phyloP scores from a whole-genome alignment of 139 green algal species.

The Micromonas pusilla region DNA sequence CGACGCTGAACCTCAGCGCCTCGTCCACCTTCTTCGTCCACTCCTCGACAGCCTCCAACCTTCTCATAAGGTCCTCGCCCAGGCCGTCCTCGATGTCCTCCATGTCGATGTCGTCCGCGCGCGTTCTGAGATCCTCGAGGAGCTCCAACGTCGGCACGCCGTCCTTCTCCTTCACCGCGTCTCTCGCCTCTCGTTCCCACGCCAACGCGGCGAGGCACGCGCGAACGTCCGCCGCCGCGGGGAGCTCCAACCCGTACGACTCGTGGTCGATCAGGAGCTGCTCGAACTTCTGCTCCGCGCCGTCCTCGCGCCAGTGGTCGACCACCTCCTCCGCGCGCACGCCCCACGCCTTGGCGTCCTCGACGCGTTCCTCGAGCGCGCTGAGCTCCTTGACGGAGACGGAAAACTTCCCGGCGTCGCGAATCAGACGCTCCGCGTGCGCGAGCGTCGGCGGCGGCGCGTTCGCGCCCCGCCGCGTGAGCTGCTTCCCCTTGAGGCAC shows the following conservation, averaged over 20 bases:
- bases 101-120: neutral
- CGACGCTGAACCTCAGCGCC: neutral
- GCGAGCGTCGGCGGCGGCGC: neutral
- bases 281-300: conserved; percentile 2
- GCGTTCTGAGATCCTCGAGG: neutral
- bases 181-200: conserved; percentile 7
- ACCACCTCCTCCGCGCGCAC: neutral
- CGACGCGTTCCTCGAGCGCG: neutral
- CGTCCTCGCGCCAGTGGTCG: conserved; percentile 4
- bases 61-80: neutral
- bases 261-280: conserved; percentile 14
- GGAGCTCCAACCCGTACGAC: conserved; percentile 12
- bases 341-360: conserved; percentile 4
- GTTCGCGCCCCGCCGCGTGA: conserved; percentile 4
- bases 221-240: neutral
- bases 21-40: conserved; percentile 11
- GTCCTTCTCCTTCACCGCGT: neutral
- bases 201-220: neutral
- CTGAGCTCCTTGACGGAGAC: conserved; percentile 13
- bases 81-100: neutral
- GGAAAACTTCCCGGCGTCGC: neutral
- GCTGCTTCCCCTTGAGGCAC: conserved; percentile 20
- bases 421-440: neutral
- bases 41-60: neutral
- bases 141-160: neutral